Percentiles rank a stretch among this genome's conserved stretches.
phyloP scores from a whole-genome alignment of 2,329 filamentous ascomycete genomes.

The Bipolaris victoriae region DNA sequence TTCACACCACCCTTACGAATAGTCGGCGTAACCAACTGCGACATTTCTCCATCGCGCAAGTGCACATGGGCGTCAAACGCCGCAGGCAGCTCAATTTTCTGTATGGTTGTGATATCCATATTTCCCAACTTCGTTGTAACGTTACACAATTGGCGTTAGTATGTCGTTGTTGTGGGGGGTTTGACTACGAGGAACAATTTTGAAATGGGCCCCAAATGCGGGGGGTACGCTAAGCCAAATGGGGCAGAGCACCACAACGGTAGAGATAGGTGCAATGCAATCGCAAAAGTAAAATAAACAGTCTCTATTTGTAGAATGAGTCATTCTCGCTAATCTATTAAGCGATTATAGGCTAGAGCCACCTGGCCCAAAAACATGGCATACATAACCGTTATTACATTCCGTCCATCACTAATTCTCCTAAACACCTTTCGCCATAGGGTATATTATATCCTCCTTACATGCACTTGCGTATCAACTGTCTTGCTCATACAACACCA shows the following conservation, averaged over 20 bases:
- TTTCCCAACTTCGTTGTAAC: not conserved
- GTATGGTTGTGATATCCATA: conserved; percentile 51
- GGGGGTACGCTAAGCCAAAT: conserved; percentile 4
- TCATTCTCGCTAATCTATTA: not conserved
- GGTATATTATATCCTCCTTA: not conserved
- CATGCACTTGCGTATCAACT: not conserved
- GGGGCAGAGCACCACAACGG: not conserved
- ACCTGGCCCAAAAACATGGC: not conserved
- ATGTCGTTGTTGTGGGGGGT: conserved; percentile 1
- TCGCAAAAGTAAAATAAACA: too few species aligned
- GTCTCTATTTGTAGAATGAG: not conserved
- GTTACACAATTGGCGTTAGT: not conserved
- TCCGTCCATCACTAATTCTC: not conserved
- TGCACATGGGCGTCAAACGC: conserved; percentile 60
- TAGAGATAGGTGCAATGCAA: not conserved
- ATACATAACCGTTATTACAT: not conserved
- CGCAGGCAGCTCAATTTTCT: conserved; percentile 55
- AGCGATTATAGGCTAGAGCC: not conserved
- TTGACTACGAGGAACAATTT: conserved; percentile 3
- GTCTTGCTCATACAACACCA: too few species aligned
- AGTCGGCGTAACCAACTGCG: conserved; percentile 57
- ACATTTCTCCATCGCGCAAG: conserved; percentile 60
- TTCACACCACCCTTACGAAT: conserved; percentile 60
- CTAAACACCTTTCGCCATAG: not conserved
- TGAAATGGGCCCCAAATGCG: conserved; percentile 5